A percentile compares a stretch with the other conserved stretches of the same genome.
Evolutionary conservation across 495 filamentous ascomycete genomes (phyloP).

Genomic region (Penicillium antarcticum): DNA sequence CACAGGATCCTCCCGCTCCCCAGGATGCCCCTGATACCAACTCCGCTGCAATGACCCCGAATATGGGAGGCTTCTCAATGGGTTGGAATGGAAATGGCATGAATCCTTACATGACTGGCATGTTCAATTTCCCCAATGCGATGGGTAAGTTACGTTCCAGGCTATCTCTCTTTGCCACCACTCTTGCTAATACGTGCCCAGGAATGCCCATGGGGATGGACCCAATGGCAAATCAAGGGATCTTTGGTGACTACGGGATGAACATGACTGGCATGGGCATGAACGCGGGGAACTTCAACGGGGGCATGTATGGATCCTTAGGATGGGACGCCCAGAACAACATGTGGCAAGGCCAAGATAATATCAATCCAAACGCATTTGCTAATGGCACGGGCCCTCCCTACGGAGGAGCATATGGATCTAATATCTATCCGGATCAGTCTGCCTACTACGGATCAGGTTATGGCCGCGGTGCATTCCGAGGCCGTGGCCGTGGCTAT

Average conservation of each 20-base stretch:
- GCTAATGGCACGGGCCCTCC: constrained; percentile 82
- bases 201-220: constrained; percentile 85
- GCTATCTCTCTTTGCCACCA: neutral
- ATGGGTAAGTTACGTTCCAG: constrained; percentile 66
- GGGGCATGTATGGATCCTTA: constrained; percentile 54
- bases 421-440: constrained; percentile 62
- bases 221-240: constrained; percentile 82
- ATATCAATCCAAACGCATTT: constrained; percentile 64
- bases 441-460: constrained; percentile 61
- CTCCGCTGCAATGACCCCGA: constrained; percentile 17
- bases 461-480: constrained; percentile 54
- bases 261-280: constrained; percentile 93
- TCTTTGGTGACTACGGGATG: constrained; percentile 88
- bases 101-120: constrained; percentile 69
- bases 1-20: constrained; percentile 23
- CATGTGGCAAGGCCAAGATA: constrained; percentile 70
- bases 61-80: constrained; percentile 52
- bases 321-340: constrained; percentile 64
- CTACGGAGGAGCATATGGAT: constrained; percentile 78
- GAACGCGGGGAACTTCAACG: constrained; percentile 78
- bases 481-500: constrained; percentile 65
- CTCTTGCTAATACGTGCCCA: constrained; percentile 24
- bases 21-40: constrained; percentile 17
- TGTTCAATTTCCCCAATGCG: constrained; percentile 63
- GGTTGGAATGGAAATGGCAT: constrained; percentile 62